Conservation (phyloP, 345 rosid genomes). For the Mallotus nudiflorus region DNA sequence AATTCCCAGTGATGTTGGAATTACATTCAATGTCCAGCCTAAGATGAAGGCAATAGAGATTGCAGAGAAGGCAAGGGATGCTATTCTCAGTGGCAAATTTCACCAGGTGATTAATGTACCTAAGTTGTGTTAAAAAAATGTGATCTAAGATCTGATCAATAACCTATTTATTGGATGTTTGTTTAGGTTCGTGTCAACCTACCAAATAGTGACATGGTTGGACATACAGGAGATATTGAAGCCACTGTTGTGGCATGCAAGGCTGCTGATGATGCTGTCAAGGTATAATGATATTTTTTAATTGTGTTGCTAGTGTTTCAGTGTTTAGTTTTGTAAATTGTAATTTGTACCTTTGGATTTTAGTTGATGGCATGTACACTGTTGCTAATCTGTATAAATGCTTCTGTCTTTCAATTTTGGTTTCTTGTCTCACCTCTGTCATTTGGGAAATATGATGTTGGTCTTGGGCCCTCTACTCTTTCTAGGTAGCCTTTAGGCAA, state of each 20-base stretch:
- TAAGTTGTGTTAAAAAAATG: background rate
- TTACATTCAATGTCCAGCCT: slow-evolving; percentile 89
- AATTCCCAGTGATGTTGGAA: slow-evolving; percentile 91
- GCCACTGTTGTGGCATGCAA: slow-evolving; percentile 88
- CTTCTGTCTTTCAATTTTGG: too few relatives aligned
- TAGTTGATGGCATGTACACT: too few relatives aligned
- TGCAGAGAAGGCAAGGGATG: slow-evolving; percentile 84
- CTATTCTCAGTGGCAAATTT: slow-evolving; percentile 78
- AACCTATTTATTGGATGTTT: slow-evolving; percentile 4
- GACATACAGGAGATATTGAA: slow-evolving; percentile 90
- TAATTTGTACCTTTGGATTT: too few relatives aligned
- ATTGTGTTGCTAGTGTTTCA: background rate
- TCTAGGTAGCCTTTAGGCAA: too few relatives aligned
- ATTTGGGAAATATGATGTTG: too few relatives aligned
- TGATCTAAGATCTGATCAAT: background rate
- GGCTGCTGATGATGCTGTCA: slow-evolving; percentile 86
- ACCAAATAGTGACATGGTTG: slow-evolving; percentile 97
- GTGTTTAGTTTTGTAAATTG: background rate
- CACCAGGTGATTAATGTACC: slow-evolving; percentile 58
- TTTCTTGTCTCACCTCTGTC: too few relatives aligned
- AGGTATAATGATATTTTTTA: slow-evolving; percentile 43
- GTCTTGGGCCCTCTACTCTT: too few relatives aligned
- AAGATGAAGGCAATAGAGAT: slow-evolving; percentile 92
- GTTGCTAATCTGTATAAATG: too few relatives aligned
- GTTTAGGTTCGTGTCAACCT: slow-evolving; percentile 81